Evolutionary conservation across 306 rosid genomes (phyloP).

Genomic region (Gastrolobium villosum): DNA sequence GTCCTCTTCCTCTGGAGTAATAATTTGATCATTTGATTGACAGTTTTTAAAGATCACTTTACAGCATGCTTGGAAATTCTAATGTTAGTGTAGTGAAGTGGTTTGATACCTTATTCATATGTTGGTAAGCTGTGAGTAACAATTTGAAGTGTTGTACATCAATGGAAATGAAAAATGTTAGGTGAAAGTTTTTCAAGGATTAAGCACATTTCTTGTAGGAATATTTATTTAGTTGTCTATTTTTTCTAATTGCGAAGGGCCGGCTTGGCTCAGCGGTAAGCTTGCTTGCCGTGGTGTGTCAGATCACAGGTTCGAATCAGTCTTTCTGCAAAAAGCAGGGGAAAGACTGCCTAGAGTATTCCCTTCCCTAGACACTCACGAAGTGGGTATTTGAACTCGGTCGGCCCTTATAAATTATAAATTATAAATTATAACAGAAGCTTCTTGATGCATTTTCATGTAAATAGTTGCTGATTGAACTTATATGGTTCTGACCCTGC

Average conservation of each 20-base stretch:
- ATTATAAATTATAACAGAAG: conserved; percentile 11
- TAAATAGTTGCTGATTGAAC: conserved; percentile 28
- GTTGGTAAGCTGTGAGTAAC: not conserved
- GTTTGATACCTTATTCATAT: not conserved
- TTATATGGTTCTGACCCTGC: conserved; percentile 46
- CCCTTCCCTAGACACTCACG: too few species aligned
- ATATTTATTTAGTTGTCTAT: not conserved
- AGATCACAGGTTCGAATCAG: too few species aligned
- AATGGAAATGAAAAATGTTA: not conserved
- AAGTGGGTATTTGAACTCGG: too few species aligned
- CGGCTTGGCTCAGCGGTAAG: too few species aligned
- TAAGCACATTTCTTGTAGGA: not conserved
- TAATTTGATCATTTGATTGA: not conserved
- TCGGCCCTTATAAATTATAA: too few species aligned
- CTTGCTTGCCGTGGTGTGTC: too few species aligned
- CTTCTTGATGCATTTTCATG: conserved; percentile 23
- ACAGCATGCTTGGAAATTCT: not conserved
- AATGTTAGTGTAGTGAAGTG: not conserved
- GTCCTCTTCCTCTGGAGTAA: not conserved
- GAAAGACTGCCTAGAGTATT: too few species aligned
- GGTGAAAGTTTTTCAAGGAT: not conserved
- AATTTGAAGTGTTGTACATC: not conserved
- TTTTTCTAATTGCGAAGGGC: conserved; percentile 9
- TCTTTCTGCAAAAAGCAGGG: too few species aligned
- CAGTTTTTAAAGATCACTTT: not conserved